Conservation (phyloP, 1,139 yeast species). For the Protomyces arabidopsidicola region DNA sequence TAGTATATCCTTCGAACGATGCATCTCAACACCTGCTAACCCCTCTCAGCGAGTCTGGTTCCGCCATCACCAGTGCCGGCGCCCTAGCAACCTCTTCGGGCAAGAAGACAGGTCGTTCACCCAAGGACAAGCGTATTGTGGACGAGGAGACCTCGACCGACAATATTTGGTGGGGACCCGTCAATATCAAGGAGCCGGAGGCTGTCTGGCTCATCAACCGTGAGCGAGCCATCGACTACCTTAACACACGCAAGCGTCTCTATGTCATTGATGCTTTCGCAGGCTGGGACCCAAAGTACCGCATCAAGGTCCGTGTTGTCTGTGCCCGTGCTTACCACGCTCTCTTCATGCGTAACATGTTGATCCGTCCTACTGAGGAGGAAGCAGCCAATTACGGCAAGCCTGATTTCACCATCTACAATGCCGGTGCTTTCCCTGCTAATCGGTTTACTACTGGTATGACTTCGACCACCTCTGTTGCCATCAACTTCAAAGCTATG, state of each 20-base stretch:
- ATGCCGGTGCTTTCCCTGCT: slow-evolving; percentile 97
- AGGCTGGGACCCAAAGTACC: slow-evolving; percentile 98
- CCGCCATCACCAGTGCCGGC: slow-evolving; percentile 89
- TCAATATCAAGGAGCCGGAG: slow-evolving; percentile 89
- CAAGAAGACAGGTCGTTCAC: slow-evolving; percentile 94
- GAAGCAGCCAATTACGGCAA: slow-evolving; percentile 88
- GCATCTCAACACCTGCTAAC: neutral
- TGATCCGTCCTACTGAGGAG: slow-evolving; percentile 88
- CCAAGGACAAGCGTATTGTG: slow-evolving; percentile 96
- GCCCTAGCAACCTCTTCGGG: slow-evolving; percentile 96
- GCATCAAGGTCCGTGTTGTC: slow-evolving; percentile 92
- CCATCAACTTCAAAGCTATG: slow-evolving; percentile 94
- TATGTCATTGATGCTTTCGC: slow-evolving; percentile 96
- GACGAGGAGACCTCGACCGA: slow-evolving; percentile 82
- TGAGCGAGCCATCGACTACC: slow-evolving; percentile 93
- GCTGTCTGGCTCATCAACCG: slow-evolving; percentile 94
- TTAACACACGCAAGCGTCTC: slow-evolving; percentile 91
- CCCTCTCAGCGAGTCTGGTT: slow-evolving; percentile 58
- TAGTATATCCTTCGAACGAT: slow-evolving; percentile 32
- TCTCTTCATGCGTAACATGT: slow-evolving; percentile 95
- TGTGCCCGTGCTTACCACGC: slow-evolving; percentile 99
- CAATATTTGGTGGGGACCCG: slow-evolving; percentile 97
- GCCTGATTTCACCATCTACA: slow-evolving; percentile 97
- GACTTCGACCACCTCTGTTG: slow-evolving; percentile 95
- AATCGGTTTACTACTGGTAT: slow-evolving; percentile 94